Evolutionary conservation across 768 basidiomycete genomes (phyloP), one percentile per base, ranked within the genome.

Genomic region (Kwoniella pini): DNA sequence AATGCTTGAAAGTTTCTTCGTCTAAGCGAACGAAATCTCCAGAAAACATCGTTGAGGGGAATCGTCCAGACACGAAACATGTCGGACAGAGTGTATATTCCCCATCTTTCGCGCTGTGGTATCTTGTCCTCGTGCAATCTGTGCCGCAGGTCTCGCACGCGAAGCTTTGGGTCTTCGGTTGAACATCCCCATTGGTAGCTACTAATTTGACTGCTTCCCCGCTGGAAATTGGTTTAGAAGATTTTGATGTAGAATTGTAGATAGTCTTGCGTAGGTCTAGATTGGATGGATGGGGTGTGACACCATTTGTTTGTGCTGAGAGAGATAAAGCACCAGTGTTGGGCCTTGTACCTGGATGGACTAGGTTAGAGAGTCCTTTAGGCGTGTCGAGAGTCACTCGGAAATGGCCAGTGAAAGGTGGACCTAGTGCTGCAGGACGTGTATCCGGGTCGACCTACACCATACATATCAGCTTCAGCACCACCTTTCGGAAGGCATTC

Each of bases 401-500:
- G 86, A 95, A 99, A 79, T 99, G 96, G 24, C 96, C 96, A 1
- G 96, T 98, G 80, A 97, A 98, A 24, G 96, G 96, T 21, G 96
- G 96, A 6, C 89, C 92, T 21, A 98, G 84, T 0, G 95, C 85
- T 1, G 96, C 90, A 3, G 96, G 96, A 52, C 94, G 85, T 61
- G 91, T 88, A 74, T 97, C 95, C 30, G 95, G 93, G 81, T 99
- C 96, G 72, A 99, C 91, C 95, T 99, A 70, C 21, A n/a, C 3
- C 7, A 31, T 9, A 42, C 7, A 43, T 27, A 27, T 28, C 11
- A 40, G 24, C 38, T 13, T 24, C 12, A 39, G 36, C 30, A 6
- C 21, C n/a, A 21, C 17, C 11, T 12, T 26, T 5, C 4, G 7
- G n/a, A 52, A 26, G 19, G 13, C 45, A 22, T n/a, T n/a, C 33